Conservation (phyloP, 768 basidiomycete genomes). For the Mrakia gelida region DNA sequence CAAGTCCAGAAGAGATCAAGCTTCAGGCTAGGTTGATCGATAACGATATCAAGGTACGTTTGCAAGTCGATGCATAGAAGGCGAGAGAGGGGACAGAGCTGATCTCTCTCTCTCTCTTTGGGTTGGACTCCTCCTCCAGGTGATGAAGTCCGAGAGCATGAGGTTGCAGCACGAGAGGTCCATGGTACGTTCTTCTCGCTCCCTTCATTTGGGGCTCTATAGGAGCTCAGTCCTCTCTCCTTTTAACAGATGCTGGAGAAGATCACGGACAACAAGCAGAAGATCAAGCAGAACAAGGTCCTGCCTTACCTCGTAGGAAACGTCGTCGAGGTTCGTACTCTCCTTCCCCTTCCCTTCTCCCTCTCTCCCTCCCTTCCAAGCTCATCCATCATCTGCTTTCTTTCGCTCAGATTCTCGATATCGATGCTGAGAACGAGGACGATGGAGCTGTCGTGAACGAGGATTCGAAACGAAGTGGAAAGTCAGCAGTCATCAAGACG, state of each 20-base stretch:
- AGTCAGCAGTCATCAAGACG: constrained; percentile 98
- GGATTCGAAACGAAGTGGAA: constrained; percentile 92
- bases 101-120: background rate
- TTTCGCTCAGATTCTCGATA: constrained; percentile 70
- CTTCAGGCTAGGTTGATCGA: constrained; percentile 90
- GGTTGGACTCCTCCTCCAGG: constrained; percentile 57
- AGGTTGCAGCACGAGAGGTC: constrained; percentile 89
- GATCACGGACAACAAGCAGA: constrained; percentile 95
- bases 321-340: constrained; percentile 76
- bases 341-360: background rate
- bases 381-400: background rate
- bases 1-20: constrained; percentile 78
- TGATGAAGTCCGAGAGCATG: constrained; percentile 92
- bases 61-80: background rate
- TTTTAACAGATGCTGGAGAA: constrained; percentile 84
- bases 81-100: background rate
- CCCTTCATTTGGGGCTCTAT: background rate
- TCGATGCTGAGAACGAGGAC: constrained; percentile 88
- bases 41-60: constrained; percentile 84
- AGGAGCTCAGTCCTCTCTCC: background rate
- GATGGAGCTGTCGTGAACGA: constrained; percentile 94
- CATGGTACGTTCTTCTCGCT: constrained; percentile 16
- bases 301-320: constrained; percentile 96
- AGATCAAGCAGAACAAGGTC: constrained; percentile 99
- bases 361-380: background rate